Base-by-base conservation (phyloP, 2,329 filamentous ascomycete genomes). In the Plectosphaerella cucumerina region DNA sequence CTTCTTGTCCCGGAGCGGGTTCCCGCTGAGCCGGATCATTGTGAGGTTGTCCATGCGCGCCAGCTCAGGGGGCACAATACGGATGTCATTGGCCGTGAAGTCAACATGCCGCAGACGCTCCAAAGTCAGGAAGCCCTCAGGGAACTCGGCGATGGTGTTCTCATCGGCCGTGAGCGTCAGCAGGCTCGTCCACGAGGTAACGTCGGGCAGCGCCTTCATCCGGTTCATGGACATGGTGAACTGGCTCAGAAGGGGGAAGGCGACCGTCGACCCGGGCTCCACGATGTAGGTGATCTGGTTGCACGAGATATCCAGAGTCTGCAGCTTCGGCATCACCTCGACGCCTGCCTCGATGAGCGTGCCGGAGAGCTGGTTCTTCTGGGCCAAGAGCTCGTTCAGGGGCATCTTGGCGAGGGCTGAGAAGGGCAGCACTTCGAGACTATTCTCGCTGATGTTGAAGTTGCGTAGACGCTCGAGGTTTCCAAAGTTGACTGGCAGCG, bases 1-100 rank as follows among this genome's bases (percentile, higher is more conserved):
- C 64, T 91, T 96, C 64, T 88, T 91, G 64, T 97, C 91, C 14
- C 89, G 80, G 14, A 99, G 73, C 1, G 94, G 94, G 61, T 99
- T 99, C n/a, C 90, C 91, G 42, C 85, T 85, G 31, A 99, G 75
- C 5, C 86, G 84, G 41, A 97, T 79, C 63, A 85, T 85, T 18
- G 84, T 78, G 10, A 99, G 72, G 43, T 71, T 84, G 6, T 90
- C 83, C 90, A 97, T 96, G 22, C 82, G 73, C 5, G 86, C 87
- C 52, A 97, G 82, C 56, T 84, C 85, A 0, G 89, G 79, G 26
- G 94, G 89, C 8, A 99, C 67, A 12, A 81, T 74, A 2, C 82
- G 83, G 45, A 99, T 83, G 56, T 94, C 84, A 62, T 99, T 99
- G 58, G 86, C 85, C 1, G 88, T 89, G 57, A 97, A 86, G 65